phyloP scores from a whole-genome alignment of 1,139 yeast genomes.

The Geotrichum macrosporum region DNA sequence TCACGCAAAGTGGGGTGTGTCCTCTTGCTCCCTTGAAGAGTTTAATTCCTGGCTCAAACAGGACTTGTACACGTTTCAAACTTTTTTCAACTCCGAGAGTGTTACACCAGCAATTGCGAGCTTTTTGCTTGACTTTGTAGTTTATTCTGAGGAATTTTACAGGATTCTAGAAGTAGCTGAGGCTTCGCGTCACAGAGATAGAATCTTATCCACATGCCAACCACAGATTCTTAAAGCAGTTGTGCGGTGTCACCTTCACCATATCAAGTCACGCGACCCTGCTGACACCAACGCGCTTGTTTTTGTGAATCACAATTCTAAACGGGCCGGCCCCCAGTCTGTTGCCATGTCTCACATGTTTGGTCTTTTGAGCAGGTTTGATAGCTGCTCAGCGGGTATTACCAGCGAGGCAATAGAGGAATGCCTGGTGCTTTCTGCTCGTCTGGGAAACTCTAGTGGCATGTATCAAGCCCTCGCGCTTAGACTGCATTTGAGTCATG shows the following conservation, averaged over 20 bases:
- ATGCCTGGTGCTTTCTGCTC: constrained; percentile 31
- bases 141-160: constrained; percentile 32
- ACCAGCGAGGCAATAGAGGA: constrained; percentile 31
- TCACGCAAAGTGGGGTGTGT: constrained; percentile 27
- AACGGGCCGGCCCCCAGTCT: constrained; percentile 19
- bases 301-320: constrained; percentile 7
- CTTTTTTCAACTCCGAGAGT: constrained; percentile 25
- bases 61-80: constrained; percentile 26
- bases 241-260: constrained; percentile 24
- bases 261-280: constrained; percentile 1
- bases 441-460: constrained; percentile 33
- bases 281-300: background rate
- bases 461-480: constrained; percentile 32
- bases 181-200: constrained; percentile 25
- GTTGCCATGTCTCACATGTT: constrained; percentile 36
- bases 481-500: constrained; percentile 25
- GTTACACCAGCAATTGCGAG: constrained; percentile 20
- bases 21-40: constrained; percentile 26
- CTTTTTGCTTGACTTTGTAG: constrained; percentile 32
- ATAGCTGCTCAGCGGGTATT: constrained; percentile 27
- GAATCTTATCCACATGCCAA: constrained; percentile 32
- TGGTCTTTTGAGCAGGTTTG: constrained; percentile 33
- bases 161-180: constrained; percentile 30
- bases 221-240: constrained; percentile 29
- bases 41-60: constrained; percentile 26